Conservation (phyloP, 768 basidiomycete species). For the Cystobasidium onofrii region DNA sequence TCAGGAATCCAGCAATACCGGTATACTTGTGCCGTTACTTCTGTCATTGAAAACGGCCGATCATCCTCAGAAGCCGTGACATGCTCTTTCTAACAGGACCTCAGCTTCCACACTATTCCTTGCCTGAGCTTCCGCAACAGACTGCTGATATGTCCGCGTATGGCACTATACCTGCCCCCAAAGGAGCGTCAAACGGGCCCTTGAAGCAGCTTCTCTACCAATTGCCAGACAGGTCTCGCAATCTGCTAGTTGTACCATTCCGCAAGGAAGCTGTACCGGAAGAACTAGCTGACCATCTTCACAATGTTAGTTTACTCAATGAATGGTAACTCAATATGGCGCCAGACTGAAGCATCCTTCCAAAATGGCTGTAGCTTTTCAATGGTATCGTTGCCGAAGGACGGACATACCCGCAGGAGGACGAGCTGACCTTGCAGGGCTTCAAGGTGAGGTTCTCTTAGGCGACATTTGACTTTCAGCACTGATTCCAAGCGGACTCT, state of each 20-base stretch:
- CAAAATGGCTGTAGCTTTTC: too few relatives aligned
- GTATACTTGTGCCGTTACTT: too few relatives aligned
- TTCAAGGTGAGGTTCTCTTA: constrained; percentile 56
- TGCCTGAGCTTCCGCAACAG: background rate
- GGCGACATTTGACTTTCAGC: too few relatives aligned
- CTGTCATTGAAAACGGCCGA: too few relatives aligned
- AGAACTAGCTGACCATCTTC: constrained; percentile 14
- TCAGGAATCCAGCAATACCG: too few relatives aligned
- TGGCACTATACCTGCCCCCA: constrained; percentile 23
- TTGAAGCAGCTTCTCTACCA: constrained; percentile 18
- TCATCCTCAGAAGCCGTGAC: too few relatives aligned
- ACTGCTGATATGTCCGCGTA: constrained; percentile 27
- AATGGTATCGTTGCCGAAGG: constrained; percentile 68
- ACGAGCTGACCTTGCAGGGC: constrained; percentile 48
- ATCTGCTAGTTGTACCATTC: constrained; percentile 28
- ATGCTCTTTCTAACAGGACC: too few relatives aligned
- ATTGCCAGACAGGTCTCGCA: background rate
- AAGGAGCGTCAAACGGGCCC: background rate
- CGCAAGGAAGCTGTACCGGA: background rate
- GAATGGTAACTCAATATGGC: too few relatives aligned
- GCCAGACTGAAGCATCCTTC: too few relatives aligned
- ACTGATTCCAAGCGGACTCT: too few relatives aligned
- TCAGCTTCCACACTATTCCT: background rate
- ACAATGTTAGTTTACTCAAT: background rate
- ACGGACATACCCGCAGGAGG: constrained; percentile 75